phyloP scores from a whole-genome alignment of 2,329 filamentous ascomycete genomes.

The Parastagonospora avenae region DNA sequence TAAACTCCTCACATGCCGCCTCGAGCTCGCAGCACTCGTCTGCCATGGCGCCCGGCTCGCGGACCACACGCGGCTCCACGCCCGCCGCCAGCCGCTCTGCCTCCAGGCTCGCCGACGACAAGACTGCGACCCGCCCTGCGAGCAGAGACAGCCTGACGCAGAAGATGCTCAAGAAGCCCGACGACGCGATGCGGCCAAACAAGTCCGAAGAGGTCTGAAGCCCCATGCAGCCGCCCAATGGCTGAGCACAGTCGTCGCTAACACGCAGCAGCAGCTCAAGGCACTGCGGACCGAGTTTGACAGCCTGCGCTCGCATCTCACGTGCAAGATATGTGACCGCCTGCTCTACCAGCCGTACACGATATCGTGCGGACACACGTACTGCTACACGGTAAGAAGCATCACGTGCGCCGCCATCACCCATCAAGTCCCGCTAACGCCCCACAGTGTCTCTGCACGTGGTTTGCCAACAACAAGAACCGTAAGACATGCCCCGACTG shows the following conservation, averaged over 20 bases:
- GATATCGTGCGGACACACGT: conserved; percentile 71
- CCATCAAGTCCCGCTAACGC: conserved; percentile 22
- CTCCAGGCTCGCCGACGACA: conserved; percentile 34
- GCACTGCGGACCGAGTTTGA: conserved; percentile 60
- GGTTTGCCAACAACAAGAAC: conserved; percentile 58
- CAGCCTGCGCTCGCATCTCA: conserved; percentile 64
- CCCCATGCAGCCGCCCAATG: conserved; percentile 2
- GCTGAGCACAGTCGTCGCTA: conserved; percentile 18
- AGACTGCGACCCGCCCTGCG: conserved; percentile 37
- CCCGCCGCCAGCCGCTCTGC: conserved; percentile 35
- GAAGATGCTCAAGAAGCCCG: conserved; percentile 42
- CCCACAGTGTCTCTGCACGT: conserved; percentile 61
- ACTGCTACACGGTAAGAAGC: conserved; percentile 67
- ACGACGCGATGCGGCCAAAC: conserved; percentile 38
- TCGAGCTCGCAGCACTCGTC: conserved; percentile 24
- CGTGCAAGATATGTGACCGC: conserved; percentile 71
- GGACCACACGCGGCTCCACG: conserved; percentile 30
- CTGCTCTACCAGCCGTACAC: conserved; percentile 73
- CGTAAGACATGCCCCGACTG: conserved; percentile 74
- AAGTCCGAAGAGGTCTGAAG: conserved; percentile 44
- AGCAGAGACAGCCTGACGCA: conserved; percentile 49
- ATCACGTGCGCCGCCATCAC: conserved; percentile 8
- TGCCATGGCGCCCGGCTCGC: conserved; percentile 34
- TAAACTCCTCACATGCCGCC: conserved; percentile 23
- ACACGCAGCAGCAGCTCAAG: conserved; percentile 45